A percentile compares a stretch with the other conserved stretches of the same genome.
Conservation (phyloP, 345 rosid genomes). For the Rhizophora mangle region DNA sequence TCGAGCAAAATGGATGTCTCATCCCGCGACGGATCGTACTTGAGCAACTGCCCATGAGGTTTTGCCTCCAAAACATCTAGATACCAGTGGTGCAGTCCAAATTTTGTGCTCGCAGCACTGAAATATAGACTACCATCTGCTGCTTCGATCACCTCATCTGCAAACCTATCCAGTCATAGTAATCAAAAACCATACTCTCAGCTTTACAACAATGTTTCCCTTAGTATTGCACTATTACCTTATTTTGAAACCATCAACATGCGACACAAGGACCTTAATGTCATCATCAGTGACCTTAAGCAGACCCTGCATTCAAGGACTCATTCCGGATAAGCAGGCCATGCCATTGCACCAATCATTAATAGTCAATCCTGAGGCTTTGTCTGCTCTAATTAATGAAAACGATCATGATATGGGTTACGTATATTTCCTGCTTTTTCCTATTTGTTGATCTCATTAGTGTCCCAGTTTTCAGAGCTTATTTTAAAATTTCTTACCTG, state of each 20-base stretch:
- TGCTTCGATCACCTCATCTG: constrained; percentile 57
- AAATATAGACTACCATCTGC: constrained; percentile 51
- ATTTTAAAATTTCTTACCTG: constrained; percentile 16
- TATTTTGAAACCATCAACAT: constrained; percentile 37
- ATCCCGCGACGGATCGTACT: constrained; percentile 38
- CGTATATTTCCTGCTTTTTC: too few species aligned
- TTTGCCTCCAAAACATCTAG: constrained; percentile 50
- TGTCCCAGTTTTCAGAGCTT: not conserved
- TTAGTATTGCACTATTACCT: constrained; percentile 23
- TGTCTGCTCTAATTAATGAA: too few species aligned
- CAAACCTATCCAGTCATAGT: constrained; percentile 29
- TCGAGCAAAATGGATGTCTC: constrained; percentile 38
- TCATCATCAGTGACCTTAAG: constrained; percentile 43
- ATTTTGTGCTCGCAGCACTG: constrained; percentile 50
- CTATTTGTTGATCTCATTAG: not conserved
- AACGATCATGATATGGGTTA: too few species aligned
- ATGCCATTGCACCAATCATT: not conserved
- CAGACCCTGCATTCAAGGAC: constrained; percentile 36
- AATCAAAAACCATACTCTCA: not conserved
- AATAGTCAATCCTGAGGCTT: too few species aligned
- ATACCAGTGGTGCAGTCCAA: constrained; percentile 31
- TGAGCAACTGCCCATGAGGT: constrained; percentile 56
- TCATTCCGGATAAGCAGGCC: not conserved
- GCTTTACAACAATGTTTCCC: not conserved
- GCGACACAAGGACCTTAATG: constrained; percentile 32